Conservation (phyloP, 805 yeast genomes). For the Candida maesae region DNA sequence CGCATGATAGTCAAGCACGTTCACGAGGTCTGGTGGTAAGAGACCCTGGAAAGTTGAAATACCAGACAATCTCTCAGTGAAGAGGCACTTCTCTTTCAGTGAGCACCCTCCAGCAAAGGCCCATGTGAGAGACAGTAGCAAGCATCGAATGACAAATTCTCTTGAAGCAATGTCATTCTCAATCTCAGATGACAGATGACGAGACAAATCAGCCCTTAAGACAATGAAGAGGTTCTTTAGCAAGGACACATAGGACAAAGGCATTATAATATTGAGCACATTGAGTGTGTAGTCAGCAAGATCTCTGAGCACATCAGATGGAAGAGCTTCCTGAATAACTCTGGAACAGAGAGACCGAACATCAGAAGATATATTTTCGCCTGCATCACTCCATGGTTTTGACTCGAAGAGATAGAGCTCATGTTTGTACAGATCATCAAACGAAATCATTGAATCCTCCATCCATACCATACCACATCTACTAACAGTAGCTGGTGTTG, state of each 20-base stretch:
- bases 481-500: slow-evolving; percentile 90
- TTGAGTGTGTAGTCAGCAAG: background rate
- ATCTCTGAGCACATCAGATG: background rate
- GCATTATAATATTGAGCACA: slow-evolving; percentile 13
- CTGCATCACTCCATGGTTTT: slow-evolving; percentile 3
- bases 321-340: slow-evolving; percentile 4
- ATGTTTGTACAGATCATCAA: slow-evolving; percentile 23
- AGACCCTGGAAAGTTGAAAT: slow-evolving; percentile 21
- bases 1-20: slow-evolving; percentile 34
- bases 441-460: slow-evolving; percentile 32
- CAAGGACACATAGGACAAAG: background rate
- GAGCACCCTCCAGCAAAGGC: slow-evolving; percentile 58
- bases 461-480: slow-evolving; percentile 89
- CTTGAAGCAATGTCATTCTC: background rate
- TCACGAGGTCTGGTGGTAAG: slow-evolving; percentile 17
- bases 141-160: slow-evolving; percentile 13
- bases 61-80: slow-evolving; percentile 31
- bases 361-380: background rate
- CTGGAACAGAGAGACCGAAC: background rate
- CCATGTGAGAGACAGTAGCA: slow-evolving; percentile 48
- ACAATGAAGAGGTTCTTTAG: slow-evolving; percentile 7
- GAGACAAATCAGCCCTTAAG: slow-evolving; percentile 2
- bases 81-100: slow-evolving; percentile 34
- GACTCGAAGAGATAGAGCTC: slow-evolving; percentile 15
- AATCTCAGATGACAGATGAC: background rate